Conservation (phyloP, 768 basidiomycete species). For the Russula lepida region DNA sequence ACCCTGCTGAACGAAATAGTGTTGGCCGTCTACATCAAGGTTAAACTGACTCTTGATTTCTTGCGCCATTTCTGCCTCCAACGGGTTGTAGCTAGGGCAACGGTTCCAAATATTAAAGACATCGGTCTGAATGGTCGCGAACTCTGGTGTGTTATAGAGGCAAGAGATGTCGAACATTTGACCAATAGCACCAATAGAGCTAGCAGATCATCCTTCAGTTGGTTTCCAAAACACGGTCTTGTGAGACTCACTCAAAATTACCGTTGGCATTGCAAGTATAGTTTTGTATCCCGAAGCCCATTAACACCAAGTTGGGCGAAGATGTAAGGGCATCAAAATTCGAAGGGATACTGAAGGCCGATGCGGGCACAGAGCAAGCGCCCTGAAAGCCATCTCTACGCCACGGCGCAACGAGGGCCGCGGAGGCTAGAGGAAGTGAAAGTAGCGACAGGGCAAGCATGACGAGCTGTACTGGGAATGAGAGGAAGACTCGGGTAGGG, state of each 20-base stretch:
- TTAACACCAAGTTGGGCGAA: neutral
- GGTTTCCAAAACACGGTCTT: neutral
- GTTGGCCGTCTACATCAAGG: neutral
- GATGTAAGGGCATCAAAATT: neutral
- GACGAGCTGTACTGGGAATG: neutral
- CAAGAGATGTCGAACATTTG: slow-evolving; percentile 14
- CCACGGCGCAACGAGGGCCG: neutral
- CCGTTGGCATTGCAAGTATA: neutral
- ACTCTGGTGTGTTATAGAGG: neutral
- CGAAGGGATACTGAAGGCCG: neutral
- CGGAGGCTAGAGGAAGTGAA: neutral
- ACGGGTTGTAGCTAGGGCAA: neutral
- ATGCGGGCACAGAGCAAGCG: neutral
- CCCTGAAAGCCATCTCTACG: neutral
- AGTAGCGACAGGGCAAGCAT: neutral
- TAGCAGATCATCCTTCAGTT: neutral
- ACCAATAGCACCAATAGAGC: slow-evolving; percentile 14
- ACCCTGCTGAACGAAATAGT: slow-evolving; percentile 3
- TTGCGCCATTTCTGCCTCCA: neutral
- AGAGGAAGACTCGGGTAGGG: no score
- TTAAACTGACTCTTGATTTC: neutral
- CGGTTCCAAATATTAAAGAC: neutral
- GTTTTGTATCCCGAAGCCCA: slow-evolving; percentile 5
- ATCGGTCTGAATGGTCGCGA: neutral
- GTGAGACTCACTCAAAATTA: slow-evolving; percentile 5